phyloP scores from a whole-genome alignment of 164 flowering plant species.

The Kingdonia uniflora region DNA sequence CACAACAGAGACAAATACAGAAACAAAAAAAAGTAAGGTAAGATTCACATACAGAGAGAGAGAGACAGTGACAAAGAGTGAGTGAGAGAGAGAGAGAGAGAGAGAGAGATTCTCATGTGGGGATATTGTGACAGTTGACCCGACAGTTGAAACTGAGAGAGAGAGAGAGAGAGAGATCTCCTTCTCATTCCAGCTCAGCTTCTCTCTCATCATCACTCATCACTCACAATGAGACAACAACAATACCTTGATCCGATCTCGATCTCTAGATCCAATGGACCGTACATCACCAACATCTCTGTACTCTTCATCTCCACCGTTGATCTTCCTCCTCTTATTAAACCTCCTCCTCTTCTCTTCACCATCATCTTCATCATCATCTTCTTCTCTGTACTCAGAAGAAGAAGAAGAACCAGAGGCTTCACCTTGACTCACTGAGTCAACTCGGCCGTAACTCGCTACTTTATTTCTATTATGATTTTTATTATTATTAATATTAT shows the following conservation, averaged over 20 bases:
- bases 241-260: slow-evolving; percentile 7
- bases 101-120: slow-evolving; percentile 22
- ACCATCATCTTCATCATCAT: slow-evolving; percentile 17
- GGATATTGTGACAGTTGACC: slow-evolving; percentile 54
- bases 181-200: too few species aligned
- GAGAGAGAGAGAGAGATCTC: slow-evolving; percentile 2
- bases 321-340: slow-evolving; percentile 6
- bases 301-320: too few species aligned
- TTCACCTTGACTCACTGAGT: slow-evolving; percentile 4
- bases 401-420: slow-evolving; percentile 4
- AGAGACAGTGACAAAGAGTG: slow-evolving; percentile 9
- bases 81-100: slow-evolving; percentile 4
- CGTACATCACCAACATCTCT: too few species aligned
- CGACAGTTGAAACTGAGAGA: slow-evolving; percentile 26
- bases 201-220: too few species aligned
- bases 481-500: slow-evolving; percentile 14
- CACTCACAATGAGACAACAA: neutral
- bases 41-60: slow-evolving; percentile 8
- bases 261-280: slow-evolving; percentile 17
- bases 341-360: slow-evolving; percentile 8
- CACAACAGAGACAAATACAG: neutral
- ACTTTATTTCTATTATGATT: too few species aligned
- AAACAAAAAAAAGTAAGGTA: slow-evolving; percentile 1
- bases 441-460: slow-evolving; percentile 4
- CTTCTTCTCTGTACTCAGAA: slow-evolving; percentile 15